Base-by-base conservation (phyloP, 805 yeast genomes). In the Starmerella ratchasimensis region DNA sequence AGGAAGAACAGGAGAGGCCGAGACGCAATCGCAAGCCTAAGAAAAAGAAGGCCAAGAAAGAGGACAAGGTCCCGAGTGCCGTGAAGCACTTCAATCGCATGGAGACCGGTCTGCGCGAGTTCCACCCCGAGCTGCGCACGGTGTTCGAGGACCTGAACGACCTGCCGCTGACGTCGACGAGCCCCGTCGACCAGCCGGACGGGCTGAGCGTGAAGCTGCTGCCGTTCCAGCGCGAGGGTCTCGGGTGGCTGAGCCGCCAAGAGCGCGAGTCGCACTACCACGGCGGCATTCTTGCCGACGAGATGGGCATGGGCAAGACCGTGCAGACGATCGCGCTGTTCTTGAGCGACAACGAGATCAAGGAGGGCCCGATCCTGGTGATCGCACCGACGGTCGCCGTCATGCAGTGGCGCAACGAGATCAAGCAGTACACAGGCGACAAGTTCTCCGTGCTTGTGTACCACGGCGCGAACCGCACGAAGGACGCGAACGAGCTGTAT, bases 271-370 rank as follows among this genome's bases (percentile, higher is more conserved):
- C 80, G 18, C 68, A 65, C 30, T 88, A 79, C 57, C 66, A 70
- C 13, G 98, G 98, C 19, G 98, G 97, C 13, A 77, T 90, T 8
- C 63, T 90, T 33, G 97, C 98, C 4, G 99, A 90, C 63, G 99
- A 90, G 59, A 90, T 90, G 99, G 99, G 99, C 26, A 88, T 90
- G 97, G 99, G 99, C 45, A 90, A 90, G 52, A 90, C 99, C 0
- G 86, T 90, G 34, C 98, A 90, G 60, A 88, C 94, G 27, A 88
- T 90, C 44, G 90, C 93, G 0, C 60, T 90, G 31, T 71, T 90
- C 53, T 72, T 86, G 74, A 93, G 83, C 56, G 54, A 67, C 34
- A 51, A 62, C 0, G 40, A 44, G 4, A 53, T 52, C 9, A 52
- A 52, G 17, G 76, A 74, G 47, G 62, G 72, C 9, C 96, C 96